A percentile compares a stretch with the other conserved stretches of the same genome.
These are phyloP conservation scores for Penicillium pulvis DNA, from an alignment of 495 filamentous ascomycete genomes.

Conservation along the genomic window DNA sequence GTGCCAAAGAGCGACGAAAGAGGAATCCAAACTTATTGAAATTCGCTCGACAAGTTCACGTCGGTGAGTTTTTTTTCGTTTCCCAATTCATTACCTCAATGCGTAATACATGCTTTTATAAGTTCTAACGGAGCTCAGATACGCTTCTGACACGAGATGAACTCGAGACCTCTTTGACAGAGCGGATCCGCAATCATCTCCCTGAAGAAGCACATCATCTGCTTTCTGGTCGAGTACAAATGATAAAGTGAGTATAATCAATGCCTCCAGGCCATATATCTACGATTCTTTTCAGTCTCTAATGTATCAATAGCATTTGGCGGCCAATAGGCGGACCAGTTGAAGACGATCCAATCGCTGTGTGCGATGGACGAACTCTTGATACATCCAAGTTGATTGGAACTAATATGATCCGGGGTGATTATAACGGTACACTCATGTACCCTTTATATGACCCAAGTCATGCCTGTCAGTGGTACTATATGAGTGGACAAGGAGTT, in stretches of 20 bases:
- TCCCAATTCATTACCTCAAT: neutral
- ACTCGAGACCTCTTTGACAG: constrained; percentile 11
- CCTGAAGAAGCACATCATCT: constrained; percentile 12
- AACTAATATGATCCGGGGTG: constrained; percentile 8
- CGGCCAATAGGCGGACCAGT: constrained; percentile 26
- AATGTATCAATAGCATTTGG: constrained; percentile 29
- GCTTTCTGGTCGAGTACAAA: constrained; percentile 13
- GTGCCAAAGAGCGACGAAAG: constrained; percentile 16
- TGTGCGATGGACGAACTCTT: constrained; percentile 33
- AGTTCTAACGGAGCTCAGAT: constrained; percentile 1
- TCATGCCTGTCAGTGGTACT: constrained; percentile 28
- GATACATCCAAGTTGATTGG: constrained; percentile 25
- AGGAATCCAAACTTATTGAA: constrained; percentile 13
- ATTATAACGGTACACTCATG: constrained; percentile 27
- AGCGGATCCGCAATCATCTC: constrained; percentile 15
- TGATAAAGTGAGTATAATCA: constrained; percentile 20
- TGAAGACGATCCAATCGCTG: constrained; percentile 34
- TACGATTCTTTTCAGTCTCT: neutral
- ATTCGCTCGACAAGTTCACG: constrained; percentile 17
- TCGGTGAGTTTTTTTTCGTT: constrained; percentile 16
- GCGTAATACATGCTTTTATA: neutral
- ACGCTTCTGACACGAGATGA: constrained; percentile 18
- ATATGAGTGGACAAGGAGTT: constrained; percentile 27
- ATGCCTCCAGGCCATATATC: neutral
- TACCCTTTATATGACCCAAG: constrained; percentile 23